Evolutionary conservation across 768 basidiomycete genomes (phyloP), one percentile per base, ranked within the genome.

Genomic region (Lentinula raphanica): DNA sequence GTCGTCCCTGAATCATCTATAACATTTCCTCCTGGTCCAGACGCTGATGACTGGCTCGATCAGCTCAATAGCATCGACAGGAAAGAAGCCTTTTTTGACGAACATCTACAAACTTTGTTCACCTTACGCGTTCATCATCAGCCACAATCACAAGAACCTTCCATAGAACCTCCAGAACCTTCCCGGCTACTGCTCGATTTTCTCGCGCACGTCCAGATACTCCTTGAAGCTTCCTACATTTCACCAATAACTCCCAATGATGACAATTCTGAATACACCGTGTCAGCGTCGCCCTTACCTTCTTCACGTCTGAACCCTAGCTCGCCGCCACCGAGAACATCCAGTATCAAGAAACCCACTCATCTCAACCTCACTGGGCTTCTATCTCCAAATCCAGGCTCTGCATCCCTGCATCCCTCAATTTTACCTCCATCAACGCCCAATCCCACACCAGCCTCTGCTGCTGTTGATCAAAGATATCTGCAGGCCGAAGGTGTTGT

Each of bases 391-490:
- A 57, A 57, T 57, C 46, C 44, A 9, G 25, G 19, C 19, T 50
- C 49, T 31, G 42, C 42, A n/a, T 50, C 51, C 1, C 36, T 27
- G 21, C 81, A 83, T 60, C 86, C 88, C 1, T 85, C 87, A 2
- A 87, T 92, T 64, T 81, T 88, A 61, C 92, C 91, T 28, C 92
- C 92, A 1, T 76, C 76, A 53, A 97, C 94, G 0, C 94, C 94
- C 0, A 86, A 88, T 67, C 94, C 94, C 1, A 87, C 86, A 15
- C 94, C 94, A 1, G 75, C 81, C 0, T 86, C 89, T 27, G 78
- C 81, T 0, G 85, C 87, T 31, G 78, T 81, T 15, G 94, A 97
- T 70, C 79, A 81, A 44, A 80, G 84, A 67, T 97, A 95, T 67
- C 83, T 85, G 1, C 80, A 82, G 29, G 79, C 90, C 0, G 90